phyloP scores from a whole-genome alignment of 139 green algal genomes.

The Chlorella sp. region DNA sequence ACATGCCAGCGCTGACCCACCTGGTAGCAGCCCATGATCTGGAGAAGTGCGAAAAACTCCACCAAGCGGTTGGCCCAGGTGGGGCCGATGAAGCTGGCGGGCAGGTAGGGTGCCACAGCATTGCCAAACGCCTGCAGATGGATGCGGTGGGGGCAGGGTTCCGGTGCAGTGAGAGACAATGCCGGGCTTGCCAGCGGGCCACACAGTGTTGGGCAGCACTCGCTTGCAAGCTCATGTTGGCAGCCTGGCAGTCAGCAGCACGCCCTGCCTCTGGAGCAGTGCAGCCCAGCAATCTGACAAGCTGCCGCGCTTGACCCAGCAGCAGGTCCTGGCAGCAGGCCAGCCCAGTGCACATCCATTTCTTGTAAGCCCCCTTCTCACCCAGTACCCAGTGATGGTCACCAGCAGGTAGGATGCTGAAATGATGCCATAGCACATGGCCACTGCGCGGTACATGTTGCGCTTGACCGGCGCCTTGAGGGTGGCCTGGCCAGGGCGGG shows the following conservation, averaged over 20 bases:
- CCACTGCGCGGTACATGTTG: slow-evolving; percentile 50
- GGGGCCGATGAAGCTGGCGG: slow-evolving; percentile 18
- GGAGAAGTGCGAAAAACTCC: slow-evolving; percentile 52
- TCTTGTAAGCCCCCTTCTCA: not conserved
- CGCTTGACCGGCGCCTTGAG: slow-evolving; percentile 35
- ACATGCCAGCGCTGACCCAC: not conserved
- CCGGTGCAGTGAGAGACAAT: not conserved
- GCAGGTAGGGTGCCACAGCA: slow-evolving; percentile 25
- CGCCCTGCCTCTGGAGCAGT: too few species aligned
- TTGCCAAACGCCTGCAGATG: slow-evolving; percentile 46
- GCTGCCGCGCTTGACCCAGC: not conserved
- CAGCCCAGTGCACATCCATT: too few species aligned
- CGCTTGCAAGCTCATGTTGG: too few species aligned
- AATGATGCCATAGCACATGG: slow-evolving; percentile 49
- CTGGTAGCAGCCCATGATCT: slow-evolving; percentile 60
- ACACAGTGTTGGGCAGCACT: not conserved
- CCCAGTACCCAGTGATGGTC: slow-evolving; percentile 53
- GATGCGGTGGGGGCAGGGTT: not conserved
- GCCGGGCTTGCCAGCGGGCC: too few species aligned
- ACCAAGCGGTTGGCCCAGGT: slow-evolving; percentile 38
- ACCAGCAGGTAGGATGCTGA: slow-evolving; percentile 34
- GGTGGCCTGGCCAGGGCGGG: slow-evolving; percentile 39
- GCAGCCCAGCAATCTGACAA: too few species aligned
- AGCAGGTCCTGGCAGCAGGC: too few species aligned
- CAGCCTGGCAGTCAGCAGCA: too few species aligned